Evolutionary conservation across 2,329 filamentous ascomycete genomes (phyloP).

Genomic region (Cordyceps tenuipes): DNA sequence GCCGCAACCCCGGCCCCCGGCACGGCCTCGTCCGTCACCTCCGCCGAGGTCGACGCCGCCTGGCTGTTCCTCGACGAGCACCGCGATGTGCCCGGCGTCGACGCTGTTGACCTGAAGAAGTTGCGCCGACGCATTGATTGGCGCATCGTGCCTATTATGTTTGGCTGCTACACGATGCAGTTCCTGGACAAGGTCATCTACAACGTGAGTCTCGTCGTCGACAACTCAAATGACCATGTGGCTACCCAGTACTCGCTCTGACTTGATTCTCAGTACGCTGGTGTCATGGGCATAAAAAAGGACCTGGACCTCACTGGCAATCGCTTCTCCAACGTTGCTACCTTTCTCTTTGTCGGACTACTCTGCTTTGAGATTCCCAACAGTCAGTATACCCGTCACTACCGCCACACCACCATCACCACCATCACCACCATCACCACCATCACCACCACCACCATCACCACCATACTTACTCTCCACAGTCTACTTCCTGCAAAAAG

Average conservation of each 20-base stretch:
- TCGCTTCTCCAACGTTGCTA: constrained; percentile 47
- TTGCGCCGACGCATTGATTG: constrained; percentile 16
- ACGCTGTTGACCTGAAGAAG: constrained; percentile 13
- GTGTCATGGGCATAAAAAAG: constrained; percentile 47
- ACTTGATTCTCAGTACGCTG: constrained; percentile 37
- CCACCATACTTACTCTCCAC: background rate
- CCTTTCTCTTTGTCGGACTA: constrained; percentile 48
- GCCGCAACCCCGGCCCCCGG: constrained; percentile 21
- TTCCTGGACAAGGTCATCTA: constrained; percentile 13
- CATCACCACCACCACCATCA: background rate
- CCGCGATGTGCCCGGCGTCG: constrained; percentile 22
- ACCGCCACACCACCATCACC: background rate
- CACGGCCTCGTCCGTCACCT: background rate
- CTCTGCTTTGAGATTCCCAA: constrained; percentile 46
- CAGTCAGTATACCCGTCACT: constrained; percentile 23
- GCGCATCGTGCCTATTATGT: constrained; percentile 17
- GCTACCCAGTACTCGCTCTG: background rate
- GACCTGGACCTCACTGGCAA: constrained; percentile 45
- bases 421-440: background rate
- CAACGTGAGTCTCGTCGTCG: constrained; percentile 1
- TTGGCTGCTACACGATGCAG: constrained; percentile 13
- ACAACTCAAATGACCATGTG: background rate
- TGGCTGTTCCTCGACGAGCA: constrained; percentile 28
- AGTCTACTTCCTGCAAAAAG: constrained; percentile 45
- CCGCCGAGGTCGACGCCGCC: constrained; percentile 25